A percentile compares a stretch with the other conserved stretches of the same genome.
These are phyloP conservation scores for Toxicodendron radicans DNA, from an alignment of 345 rosid species.

Conservation along the genomic window DNA sequence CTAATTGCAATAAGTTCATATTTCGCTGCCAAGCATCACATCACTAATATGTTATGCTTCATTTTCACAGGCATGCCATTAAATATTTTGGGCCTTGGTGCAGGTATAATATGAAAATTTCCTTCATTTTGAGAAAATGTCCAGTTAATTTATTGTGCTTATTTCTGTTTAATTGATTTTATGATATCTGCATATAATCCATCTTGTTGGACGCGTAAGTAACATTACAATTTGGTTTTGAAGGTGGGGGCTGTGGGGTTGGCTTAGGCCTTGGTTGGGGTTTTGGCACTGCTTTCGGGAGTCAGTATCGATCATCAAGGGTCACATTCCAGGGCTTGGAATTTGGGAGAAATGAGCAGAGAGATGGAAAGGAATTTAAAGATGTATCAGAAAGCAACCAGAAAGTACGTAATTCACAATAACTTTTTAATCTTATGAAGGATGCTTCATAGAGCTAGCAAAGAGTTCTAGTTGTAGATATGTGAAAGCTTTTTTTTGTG, in stretches of 20 bases:
- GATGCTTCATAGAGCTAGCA: not conserved
- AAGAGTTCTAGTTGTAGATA: not conserved
- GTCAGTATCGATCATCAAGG: slow-evolving; percentile 78
- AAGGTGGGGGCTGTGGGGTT: slow-evolving; percentile 94
- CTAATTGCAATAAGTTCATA: not conserved
- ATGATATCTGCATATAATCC: not conserved
- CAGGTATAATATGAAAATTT: slow-evolving; percentile 41
- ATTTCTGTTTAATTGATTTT: not conserved
- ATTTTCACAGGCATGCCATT: slow-evolving; percentile 70
- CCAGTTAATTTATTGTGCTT: not conserved
- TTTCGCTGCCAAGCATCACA: not conserved
- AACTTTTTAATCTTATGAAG: slow-evolving; percentile 12
- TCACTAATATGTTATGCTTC: slow-evolving; percentile 19
- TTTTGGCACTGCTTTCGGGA: slow-evolving; percentile 73
- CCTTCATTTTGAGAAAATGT: not conserved
- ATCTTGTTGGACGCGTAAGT: not conserved
- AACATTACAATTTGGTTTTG: slow-evolving; percentile 10
- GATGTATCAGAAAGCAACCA: slow-evolving; percentile 31
- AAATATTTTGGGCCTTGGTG: slow-evolving; percentile 75
- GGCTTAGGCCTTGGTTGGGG: slow-evolving; percentile 90
- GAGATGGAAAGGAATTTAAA: slow-evolving; percentile 27
- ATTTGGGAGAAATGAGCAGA: slow-evolving; percentile 35
- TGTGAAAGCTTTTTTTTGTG: not conserved
- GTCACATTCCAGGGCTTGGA: slow-evolving; percentile 73
- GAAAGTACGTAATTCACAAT: slow-evolving; percentile 29